Evolutionary conservation across 345 rosid genomes (phyloP), one percentile per base, ranked within the genome.

Genomic region (Microcos paniculata): DNA sequence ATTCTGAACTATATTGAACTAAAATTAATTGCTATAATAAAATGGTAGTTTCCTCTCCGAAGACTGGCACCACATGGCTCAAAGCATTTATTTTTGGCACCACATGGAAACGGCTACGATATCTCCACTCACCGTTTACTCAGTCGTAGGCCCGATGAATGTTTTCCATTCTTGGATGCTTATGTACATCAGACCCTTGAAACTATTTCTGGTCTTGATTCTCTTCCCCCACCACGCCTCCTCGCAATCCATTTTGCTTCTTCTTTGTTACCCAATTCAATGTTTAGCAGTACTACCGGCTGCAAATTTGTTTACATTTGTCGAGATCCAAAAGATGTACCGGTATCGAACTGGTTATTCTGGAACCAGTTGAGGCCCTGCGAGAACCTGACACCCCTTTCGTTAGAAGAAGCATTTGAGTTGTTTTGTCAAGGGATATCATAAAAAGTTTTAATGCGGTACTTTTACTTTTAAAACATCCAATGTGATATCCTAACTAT

Each of bases 31-130:
- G n/a, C n/a, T n/a, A n/a, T n/a, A n/a, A n/a, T n/a, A n/a, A n/a
- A n/a, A n/a, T 85, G 71, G 64, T 83, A 24, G 78, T 83, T 5
- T 57, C 82, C 10, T 59, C 64, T 10, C 66, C 76, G 59, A 85
- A 78, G 57, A 81, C 83, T 8, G 85, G 88, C 14, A 83, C 78
- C 59, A 82, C 83, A 3, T 85, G 83, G 82, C 82, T 85, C 13
- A 83, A 82, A 45, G 83, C 83, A 8, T 75, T 83, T 33, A 68
- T 16, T 53, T 53, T 21, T 45, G 69, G 80, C 79, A 79, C 26
- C 48, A 68, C 61, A 66, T n/a, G 62, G 81, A 61, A 26, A 16
- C 18, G 35, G 19, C 15, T 35, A 12, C 28, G 62, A 38, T 59
- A 46, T 46, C 10, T 48, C 70, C 33, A 21, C 66, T 4, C 77